phyloP scores from a whole-genome alignment of 805 yeast genomes.

The Candida hungchunana region DNA sequence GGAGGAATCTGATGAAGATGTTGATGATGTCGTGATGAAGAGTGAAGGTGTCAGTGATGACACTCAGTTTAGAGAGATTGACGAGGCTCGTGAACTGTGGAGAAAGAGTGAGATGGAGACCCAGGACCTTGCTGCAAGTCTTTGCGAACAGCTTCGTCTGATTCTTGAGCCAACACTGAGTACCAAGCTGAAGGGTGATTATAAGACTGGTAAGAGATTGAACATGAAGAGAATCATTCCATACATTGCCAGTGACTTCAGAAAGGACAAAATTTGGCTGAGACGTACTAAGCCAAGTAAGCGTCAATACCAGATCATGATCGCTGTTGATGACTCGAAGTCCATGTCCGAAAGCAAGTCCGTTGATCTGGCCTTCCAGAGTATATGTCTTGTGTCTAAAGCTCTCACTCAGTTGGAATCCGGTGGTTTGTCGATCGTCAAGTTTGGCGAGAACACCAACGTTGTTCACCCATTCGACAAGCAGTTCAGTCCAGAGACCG shows the following conservation, averaged over 20 bases:
- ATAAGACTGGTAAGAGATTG: slow-evolving; percentile 92
- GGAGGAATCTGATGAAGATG: slow-evolving; percentile 25
- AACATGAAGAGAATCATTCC: slow-evolving; percentile 98
- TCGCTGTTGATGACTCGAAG: slow-evolving; percentile 94
- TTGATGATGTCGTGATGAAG: slow-evolving; percentile 20
- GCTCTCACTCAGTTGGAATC: slow-evolving; percentile 92
- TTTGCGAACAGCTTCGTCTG: slow-evolving; percentile 88
- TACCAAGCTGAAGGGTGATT: slow-evolving; percentile 93
- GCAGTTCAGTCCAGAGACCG: slow-evolving; percentile 80
- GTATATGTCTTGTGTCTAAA: slow-evolving; percentile 89
- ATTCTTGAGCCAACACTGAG: slow-evolving; percentile 94
- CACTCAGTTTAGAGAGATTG: slow-evolving; percentile 44
- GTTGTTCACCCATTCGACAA: slow-evolving; percentile 87
- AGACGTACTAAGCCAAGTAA: slow-evolving; percentile 96
- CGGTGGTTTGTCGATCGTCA: slow-evolving; percentile 85
- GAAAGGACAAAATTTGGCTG: slow-evolving; percentile 97
- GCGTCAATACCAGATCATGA: slow-evolving; percentile 95
- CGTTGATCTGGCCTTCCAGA: slow-evolving; percentile 88
- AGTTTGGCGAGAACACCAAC: slow-evolving; percentile 80
- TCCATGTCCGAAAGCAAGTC: slow-evolving; percentile 94
- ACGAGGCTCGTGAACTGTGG: slow-evolving; percentile 79
- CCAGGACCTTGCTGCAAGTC: slow-evolving; percentile 77
- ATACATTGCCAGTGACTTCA: slow-evolving; percentile 94
- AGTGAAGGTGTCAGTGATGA: slow-evolving; percentile 22
- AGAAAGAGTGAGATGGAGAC: slow-evolving; percentile 77